Evolutionary conservation across 2,329 filamentous ascomycete genomes (phyloP).

Genomic region (Sporothrix globosa): DNA sequence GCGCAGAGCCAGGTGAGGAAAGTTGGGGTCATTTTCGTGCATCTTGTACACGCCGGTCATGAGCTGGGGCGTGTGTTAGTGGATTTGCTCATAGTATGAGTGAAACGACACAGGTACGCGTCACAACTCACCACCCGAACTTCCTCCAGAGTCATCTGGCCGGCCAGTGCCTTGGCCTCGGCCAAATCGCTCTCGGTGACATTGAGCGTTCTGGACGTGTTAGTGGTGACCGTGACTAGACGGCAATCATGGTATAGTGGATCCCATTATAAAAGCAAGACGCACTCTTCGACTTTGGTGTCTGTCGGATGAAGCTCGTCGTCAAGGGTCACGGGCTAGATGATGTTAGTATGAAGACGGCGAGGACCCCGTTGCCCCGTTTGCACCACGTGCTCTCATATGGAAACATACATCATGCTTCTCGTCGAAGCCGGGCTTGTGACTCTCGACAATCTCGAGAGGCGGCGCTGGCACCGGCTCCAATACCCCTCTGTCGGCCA

Average conservation of each 20-base stretch:
- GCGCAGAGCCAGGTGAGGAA: conserved; percentile 48
- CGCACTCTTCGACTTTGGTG: conserved; percentile 13
- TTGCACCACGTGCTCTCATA: background rate
- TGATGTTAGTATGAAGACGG: background rate
- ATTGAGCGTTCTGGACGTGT: conserved; percentile 30
- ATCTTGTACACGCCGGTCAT: conserved; percentile 38
- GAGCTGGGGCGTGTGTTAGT: conserved; percentile 13
- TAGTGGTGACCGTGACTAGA: background rate
- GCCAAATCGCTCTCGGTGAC: conserved; percentile 34
- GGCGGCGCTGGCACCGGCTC: background rate
- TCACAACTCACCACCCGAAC: conserved; percentile 31
- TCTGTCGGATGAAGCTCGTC: background rate
- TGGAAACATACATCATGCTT: background rate
- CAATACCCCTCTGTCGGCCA: conserved; percentile 2
- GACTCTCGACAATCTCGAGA: background rate
- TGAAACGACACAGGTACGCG: background rate
- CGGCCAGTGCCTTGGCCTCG: conserved; percentile 35
- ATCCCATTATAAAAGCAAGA: background rate
- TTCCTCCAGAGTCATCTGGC: conserved; percentile 33
- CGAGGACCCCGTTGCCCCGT: background rate
- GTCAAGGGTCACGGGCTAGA: background rate
- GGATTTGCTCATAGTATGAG: no score
- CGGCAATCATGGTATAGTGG: background rate
- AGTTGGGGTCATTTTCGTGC: conserved; percentile 54
- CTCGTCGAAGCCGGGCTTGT: conserved; percentile 16